Conservation (phyloP, 805 yeast species). For the Barnettozyma wickerhamii region DNA sequence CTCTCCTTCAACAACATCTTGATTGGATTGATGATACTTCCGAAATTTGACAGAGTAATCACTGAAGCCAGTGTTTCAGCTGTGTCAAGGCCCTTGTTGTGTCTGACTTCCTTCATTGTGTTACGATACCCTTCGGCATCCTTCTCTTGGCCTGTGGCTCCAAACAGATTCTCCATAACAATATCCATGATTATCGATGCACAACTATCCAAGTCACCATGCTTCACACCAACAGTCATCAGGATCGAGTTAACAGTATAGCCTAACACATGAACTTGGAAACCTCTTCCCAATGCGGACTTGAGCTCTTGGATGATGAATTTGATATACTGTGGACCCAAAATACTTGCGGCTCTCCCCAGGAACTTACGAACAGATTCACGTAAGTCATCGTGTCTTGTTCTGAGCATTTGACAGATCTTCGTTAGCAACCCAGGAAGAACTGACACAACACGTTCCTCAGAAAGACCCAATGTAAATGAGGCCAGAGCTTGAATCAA, state of each 20-base stretch:
- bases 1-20: conserved; percentile 58
- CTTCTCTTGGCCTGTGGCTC: conserved; percentile 88
- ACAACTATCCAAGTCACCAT: conserved; percentile 74
- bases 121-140: conserved; percentile 89
- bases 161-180: conserved; percentile 90
- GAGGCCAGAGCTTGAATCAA: conserved; percentile 76
- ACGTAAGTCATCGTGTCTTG: conserved; percentile 82
- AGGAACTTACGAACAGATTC: conserved; percentile 79
- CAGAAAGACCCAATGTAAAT: conserved; percentile 57
- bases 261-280: conserved; percentile 90
- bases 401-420: conserved; percentile 83
- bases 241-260: conserved; percentile 77
- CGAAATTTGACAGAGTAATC: conserved; percentile 54
- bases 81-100: conserved; percentile 82
- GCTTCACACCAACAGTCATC: conserved; percentile 46
- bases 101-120: conserved; percentile 85
- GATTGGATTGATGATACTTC: conserved; percentile 61
- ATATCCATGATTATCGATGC: conserved; percentile 58
- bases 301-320: conserved; percentile 77
- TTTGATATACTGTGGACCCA: conserved; percentile 71
- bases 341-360: conserved; percentile 53
- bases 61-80: conserved; percentile 72
- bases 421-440: conserved; percentile 82
- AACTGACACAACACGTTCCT: conserved; percentile 48
- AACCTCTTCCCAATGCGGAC: conserved; percentile 78